These are phyloP conservation scores for Xylaria cubensis DNA, from an alignment of 495 filamentous ascomycete genomes.

Conservation along the genomic window DNA sequence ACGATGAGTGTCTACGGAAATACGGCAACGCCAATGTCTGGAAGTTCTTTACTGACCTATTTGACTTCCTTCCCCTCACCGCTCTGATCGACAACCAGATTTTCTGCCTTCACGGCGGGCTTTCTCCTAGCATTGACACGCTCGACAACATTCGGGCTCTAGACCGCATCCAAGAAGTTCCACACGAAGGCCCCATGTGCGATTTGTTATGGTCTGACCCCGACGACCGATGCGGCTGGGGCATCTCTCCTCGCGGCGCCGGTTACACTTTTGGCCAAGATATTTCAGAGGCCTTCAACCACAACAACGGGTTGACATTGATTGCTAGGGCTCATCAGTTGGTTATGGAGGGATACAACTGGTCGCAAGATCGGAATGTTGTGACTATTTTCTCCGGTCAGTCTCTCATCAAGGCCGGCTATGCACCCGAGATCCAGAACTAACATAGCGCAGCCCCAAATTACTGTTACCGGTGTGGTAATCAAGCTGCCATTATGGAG, in stretches of 20 bases:
- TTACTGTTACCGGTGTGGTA: slow-evolving; percentile 98
- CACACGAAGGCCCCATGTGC: slow-evolving; percentile 98
- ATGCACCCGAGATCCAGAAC: background rate
- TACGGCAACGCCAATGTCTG: slow-evolving; percentile 99
- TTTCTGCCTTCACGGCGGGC: slow-evolving; percentile 97
- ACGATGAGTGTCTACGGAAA: slow-evolving; percentile 96
- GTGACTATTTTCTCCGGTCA: slow-evolving; percentile 98
- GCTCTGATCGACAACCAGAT: slow-evolving; percentile 99
- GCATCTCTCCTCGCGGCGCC: slow-evolving; percentile 94
- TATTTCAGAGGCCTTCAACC: slow-evolving; percentile 99
- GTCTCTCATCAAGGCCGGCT: slow-evolving; percentile 29
- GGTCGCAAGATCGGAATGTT: slow-evolving; percentile 95
- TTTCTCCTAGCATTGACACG: slow-evolving; percentile 96
- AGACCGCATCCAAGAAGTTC: slow-evolving; percentile 97
- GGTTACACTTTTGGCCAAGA: slow-evolving; percentile 99
- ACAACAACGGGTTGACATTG: slow-evolving; percentile 97
- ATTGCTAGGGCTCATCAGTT: slow-evolving; percentile 94
- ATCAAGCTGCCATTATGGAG: slow-evolving; percentile 99
- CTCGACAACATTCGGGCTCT: slow-evolving; percentile 97
- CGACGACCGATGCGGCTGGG: slow-evolving; percentile 98
- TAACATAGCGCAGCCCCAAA: slow-evolving; percentile 72
- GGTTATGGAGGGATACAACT: slow-evolving; percentile 99
- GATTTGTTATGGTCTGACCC: slow-evolving; percentile 98
- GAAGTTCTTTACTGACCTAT: slow-evolving; percentile 99
- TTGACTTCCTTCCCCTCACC: slow-evolving; percentile 98